phyloP scores from a whole-genome alignment of 805 yeast genomes.

The Saitoella complicata region DNA sequence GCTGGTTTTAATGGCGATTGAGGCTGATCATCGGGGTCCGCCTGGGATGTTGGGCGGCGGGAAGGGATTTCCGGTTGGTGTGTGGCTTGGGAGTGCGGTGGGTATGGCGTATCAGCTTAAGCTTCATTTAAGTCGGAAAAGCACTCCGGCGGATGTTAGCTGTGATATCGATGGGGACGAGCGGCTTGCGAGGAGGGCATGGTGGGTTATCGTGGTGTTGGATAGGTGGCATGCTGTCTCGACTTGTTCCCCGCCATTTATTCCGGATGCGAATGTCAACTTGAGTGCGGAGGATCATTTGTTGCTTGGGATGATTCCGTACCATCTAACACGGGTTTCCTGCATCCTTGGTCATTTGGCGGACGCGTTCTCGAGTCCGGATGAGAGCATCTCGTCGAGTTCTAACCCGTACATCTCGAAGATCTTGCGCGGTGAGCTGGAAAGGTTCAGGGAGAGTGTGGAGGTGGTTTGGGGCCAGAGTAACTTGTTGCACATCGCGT shows the following conservation, averaged over 20 bases:
- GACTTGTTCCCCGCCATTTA: conserved; percentile 13
- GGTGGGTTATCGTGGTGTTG: conserved; percentile 15
- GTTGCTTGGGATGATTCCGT: conserved; percentile 9
- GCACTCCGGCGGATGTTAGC: conserved; percentile 9
- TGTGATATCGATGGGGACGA: conserved; percentile 12
- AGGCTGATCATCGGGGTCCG: conserved; percentile 16
- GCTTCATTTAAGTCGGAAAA: conserved; percentile 12
- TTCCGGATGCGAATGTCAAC: conserved; percentile 14
- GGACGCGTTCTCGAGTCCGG: conserved; percentile 8
- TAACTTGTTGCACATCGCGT: conserved; percentile 10
- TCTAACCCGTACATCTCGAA: conserved; percentile 6
- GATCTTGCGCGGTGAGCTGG: conserved; percentile 12
- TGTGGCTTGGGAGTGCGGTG: conserved; percentile 25
- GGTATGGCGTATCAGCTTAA: conserved; percentile 15
- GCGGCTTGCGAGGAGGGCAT: conserved; percentile 14
- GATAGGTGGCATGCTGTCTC: conserved; percentile 18
- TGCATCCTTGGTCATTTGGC: conserved; percentile 14
- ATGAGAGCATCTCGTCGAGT: neutral
- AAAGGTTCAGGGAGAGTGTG: conserved; percentile 13
- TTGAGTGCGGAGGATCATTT: conserved; percentile 11
- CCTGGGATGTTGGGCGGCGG: conserved; percentile 3
- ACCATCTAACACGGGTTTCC: conserved; percentile 11
- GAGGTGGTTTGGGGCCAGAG: conserved; percentile 14
- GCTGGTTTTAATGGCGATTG: conserved; percentile 17
- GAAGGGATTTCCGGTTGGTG: conserved; percentile 3